Evolutionary conservation across 345 rosid species (phyloP).

Genomic region (Euphorbia peplus): DNA sequence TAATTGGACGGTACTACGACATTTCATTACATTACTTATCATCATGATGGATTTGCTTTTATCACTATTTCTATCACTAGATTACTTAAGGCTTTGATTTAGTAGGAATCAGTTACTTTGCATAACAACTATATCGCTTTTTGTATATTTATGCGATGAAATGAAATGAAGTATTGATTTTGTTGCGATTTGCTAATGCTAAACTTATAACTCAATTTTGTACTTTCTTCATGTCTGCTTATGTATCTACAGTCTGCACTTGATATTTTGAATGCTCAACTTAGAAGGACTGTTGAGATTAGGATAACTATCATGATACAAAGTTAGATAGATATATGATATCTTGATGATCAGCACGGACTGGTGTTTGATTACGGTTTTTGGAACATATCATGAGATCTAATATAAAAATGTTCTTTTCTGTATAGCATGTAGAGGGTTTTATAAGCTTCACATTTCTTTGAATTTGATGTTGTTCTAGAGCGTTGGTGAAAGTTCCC

Average conservation of each 20-base stretch:
- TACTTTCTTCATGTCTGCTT: background rate
- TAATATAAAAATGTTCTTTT: background rate
- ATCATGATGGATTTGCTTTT: background rate
- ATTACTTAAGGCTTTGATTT: background rate
- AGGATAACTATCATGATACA: background rate
- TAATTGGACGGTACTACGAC: slow-evolving; percentile 84
- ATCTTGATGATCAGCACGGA: background rate
- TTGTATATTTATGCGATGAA: background rate
- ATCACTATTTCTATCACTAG: background rate
- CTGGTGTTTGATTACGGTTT: background rate
- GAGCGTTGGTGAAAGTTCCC: background rate
- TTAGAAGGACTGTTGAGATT: background rate
- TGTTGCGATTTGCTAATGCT: background rate
- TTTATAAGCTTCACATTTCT: background rate
- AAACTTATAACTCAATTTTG: background rate
- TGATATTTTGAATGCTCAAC: background rate
- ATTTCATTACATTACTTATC: background rate
- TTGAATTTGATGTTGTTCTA: background rate
- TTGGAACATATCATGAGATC: background rate
- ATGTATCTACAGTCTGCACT: background rate
- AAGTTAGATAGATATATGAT: background rate
- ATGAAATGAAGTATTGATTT: background rate
- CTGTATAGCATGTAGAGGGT: background rate
- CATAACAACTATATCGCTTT: background rate
- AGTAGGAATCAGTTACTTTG: background rate